Percentiles rank a stretch among this genome's conserved stretches.
Conservation (phyloP, 495 filamentous ascomycete genomes). For the Achaetomiella virescens region DNA sequence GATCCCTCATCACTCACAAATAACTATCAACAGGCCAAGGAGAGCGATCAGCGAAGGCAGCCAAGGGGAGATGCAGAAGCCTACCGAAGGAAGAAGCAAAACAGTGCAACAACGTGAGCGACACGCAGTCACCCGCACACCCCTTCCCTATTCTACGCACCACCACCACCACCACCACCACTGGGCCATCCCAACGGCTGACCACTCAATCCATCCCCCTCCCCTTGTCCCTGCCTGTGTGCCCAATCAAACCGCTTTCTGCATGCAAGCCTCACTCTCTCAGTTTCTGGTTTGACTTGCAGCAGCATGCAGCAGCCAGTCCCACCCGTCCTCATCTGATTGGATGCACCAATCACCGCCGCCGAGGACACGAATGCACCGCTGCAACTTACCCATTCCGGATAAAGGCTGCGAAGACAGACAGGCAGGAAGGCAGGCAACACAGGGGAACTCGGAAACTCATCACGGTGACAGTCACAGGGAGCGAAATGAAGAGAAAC, state of each 20-base stretch:
- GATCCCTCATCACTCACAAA: neutral
- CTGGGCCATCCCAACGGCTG: neutral
- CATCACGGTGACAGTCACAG: too few species aligned
- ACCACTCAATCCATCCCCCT: neutral
- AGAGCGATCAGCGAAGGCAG: neutral
- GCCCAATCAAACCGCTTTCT: neutral
- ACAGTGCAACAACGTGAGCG: neutral
- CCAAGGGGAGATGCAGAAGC: neutral
- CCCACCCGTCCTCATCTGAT: neutral
- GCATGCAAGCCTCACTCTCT: conserved; percentile 2
- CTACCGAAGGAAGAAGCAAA: neutral
- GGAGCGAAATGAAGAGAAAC: too few species aligned
- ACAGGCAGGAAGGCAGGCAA: too few species aligned
- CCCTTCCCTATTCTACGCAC: neutral
- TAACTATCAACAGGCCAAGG: neutral
- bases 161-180: too few species aligned
- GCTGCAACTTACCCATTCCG: too few species aligned
- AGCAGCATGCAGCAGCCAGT: neutral
- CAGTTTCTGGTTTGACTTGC: neutral
- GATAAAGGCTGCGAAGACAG: too few species aligned
- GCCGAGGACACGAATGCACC: neutral
- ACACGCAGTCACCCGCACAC: neutral
- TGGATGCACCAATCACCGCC: neutral
- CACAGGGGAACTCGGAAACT: too few species aligned
- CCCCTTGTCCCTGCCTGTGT: too few species aligned